Conservation (phyloP, 768 basidiomycete species). For the Leccinum obscurum region DNA sequence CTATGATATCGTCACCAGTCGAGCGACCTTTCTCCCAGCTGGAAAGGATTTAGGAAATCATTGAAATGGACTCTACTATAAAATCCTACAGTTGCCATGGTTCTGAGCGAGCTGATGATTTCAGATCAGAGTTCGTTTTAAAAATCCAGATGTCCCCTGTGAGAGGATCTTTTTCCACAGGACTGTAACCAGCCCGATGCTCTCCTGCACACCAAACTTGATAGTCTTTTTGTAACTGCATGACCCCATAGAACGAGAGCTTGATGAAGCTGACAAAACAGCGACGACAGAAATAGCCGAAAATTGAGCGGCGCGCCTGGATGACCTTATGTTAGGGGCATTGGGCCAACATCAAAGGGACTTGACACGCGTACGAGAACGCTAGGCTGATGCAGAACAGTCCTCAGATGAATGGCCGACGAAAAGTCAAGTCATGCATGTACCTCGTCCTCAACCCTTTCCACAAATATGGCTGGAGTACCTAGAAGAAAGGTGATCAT, state of each 20-base stretch:
- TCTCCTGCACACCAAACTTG: constrained; percentile 60
- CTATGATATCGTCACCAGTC: constrained; percentile 67
- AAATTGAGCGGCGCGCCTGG: constrained; percentile 72
- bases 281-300: constrained; percentile 80
- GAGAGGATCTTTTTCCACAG: constrained; percentile 52
- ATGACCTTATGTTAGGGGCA: neutral
- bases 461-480: constrained; percentile 57
- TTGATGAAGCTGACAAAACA: constrained; percentile 75
- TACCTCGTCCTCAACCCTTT: constrained; percentile 59
- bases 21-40: constrained; percentile 71
- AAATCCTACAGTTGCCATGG: constrained; percentile 56
- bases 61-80: neutral
- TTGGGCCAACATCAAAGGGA: constrained; percentile 11
- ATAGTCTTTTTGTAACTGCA: constrained; percentile 66
- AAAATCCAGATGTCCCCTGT: constrained; percentile 52
- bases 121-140: constrained; percentile 65
- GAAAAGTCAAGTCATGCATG: constrained; percentile 7
- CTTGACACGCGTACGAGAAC: constrained; percentile 24
- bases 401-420: constrained; percentile 9
- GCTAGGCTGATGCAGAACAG: constrained; percentile 20
- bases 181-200: constrained; percentile 46
- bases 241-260: constrained; percentile 71
- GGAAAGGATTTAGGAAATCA: neutral
- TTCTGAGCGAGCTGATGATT: constrained; percentile 61
- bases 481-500: constrained; percentile 36